Evolutionary conservation across 2,329 filamentous ascomycete genomes (phyloP), one percentile per base, ranked within the genome.

Genomic region (Colletotrichum higginsianum): DNA sequence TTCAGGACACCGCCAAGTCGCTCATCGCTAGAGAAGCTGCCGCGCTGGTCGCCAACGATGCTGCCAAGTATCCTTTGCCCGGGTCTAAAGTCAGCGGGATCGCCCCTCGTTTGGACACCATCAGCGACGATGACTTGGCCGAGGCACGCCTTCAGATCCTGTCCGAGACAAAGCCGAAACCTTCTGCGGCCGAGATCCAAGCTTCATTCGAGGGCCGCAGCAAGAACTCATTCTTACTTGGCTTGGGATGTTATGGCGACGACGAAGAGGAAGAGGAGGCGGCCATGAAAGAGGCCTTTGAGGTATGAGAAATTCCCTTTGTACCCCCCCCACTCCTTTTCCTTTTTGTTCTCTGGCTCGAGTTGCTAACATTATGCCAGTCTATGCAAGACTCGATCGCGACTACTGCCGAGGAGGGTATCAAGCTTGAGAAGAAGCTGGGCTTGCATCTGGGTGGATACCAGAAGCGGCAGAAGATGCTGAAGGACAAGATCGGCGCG

Each of bases 351-450:
- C 38, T 23, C 13, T 18, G 21, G 26, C 26, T 30, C 4, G n/a
- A 15, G 2, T 47, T 23, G 12, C 60, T 62, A 42, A 68, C 38
- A 13, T 2, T 16, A 6, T 6, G n/a, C 61, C 66, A 93, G 91
- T 87, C 87, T 56, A 88, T 95, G 2, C 93, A 96, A 81, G 89
- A 93, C 57, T 86, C 88, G 9, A 93, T 98, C 73, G 88, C 93
- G 76, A 85, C 88, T 3, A 90, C 91, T 0, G 96, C 95, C 3
- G 92, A 96, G 76, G 89, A 92, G 68, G 94, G 93, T 65, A 94
- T 94, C 79, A 97, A 96, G 82, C 85, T 97, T 1, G 95, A 98
- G 83, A 98, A 98, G 88, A 98, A 96, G 82, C 89, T 99, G n/a
- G 87, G 88, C 0, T 86, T 97, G 65, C 92, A 96, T 77, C 90